These are phyloP conservation scores for Phyllosticta capitalensis DNA, from an alignment of 2,329 filamentous ascomycete species.

Conservation along the genomic window DNA sequence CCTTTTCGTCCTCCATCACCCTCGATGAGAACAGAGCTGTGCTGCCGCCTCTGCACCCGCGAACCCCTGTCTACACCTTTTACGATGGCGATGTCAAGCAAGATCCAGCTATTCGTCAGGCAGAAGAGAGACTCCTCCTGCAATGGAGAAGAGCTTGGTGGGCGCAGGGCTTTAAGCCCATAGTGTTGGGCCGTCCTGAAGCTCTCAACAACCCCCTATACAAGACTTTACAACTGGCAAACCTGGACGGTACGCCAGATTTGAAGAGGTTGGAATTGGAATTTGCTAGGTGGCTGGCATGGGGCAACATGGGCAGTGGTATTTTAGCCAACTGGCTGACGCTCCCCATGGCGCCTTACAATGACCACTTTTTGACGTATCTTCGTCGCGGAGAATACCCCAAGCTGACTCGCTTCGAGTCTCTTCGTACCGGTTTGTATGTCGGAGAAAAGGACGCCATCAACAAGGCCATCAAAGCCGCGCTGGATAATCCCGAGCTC, in stretches of 20 bases:
- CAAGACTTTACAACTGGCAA: slow-evolving; percentile 50
- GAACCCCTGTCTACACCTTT: slow-evolving; percentile 80
- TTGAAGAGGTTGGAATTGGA: slow-evolving; percentile 45
- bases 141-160: slow-evolving; percentile 93
- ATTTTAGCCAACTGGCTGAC: slow-evolving; percentile 70
- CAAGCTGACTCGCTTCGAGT: slow-evolving; percentile 62
- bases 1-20: slow-evolving; percentile 72
- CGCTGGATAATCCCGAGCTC: slow-evolving; percentile 32
- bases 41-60: slow-evolving; percentile 62
- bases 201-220: slow-evolving; percentile 77
- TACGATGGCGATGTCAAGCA: slow-evolving; percentile 63
- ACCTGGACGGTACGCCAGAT: slow-evolving; percentile 20
- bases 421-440: slow-evolving; percentile 62
- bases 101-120: slow-evolving; percentile 54
- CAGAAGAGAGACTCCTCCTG: slow-evolving; percentile 69
- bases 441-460: slow-evolving; percentile 52
- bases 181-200: slow-evolving; percentile 70
- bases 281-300: slow-evolving; percentile 82
- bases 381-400: slow-evolving; percentile 70
- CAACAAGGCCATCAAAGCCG: slow-evolving; percentile 33
- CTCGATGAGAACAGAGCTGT: slow-evolving; percentile 76
- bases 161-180: slow-evolving; percentile 81
- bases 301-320: slow-evolving; percentile 82
- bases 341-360: slow-evolving; percentile 70
- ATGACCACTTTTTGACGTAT: slow-evolving; percentile 62